Evolutionary conservation across 345 rosid genomes (phyloP), one percentile per base, ranked within the genome.

Genomic region (Fremontodendron californicum): DNA sequence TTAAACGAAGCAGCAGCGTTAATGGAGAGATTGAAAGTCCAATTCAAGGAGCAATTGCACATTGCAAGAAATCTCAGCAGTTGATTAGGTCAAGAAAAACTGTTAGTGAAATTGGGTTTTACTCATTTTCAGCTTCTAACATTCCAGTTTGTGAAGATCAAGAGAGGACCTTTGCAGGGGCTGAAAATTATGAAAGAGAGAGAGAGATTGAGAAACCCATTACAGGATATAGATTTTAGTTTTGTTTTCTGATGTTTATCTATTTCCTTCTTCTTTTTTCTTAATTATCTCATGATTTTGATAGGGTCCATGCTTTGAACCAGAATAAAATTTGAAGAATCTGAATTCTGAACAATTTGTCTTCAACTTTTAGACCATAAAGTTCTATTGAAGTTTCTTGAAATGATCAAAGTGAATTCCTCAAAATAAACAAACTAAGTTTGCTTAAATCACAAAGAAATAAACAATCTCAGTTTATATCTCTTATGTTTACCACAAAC

Each of bases 11-110:
- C 76, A 82, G 78, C 78, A 88, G 97, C 65, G 83, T 82, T 55
- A 85, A 81, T 77, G 79, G 84, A 13, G 94, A 93, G 79, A 66
- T 86, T 62, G 99, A 95, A 81, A 91, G 87, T 42, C 89, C 98
- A 60, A 87, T 95, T 37, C 94, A 93, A 43, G 98, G 95, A 85
- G 98, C 98, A 67, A 94, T 94, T 66, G 88, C 94, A 74, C 93
- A 94, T 73, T 94, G 98, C 86, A 94, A 92, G 81, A 87, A 83
- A 82, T 91, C 98, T 46, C 88, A 86, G 71, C 85, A 89, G 82
- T 79, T 77, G 76, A 80, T 85, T 68, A 84, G 81, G 45, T 67
- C 89, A 37, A 85, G 87, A 77, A 88, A 81, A 75, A 74, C 73
- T 74, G 81, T 77, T 21, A 75, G 82, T 49, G 93, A 88, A 73